A percentile compares a stretch with the other conserved stretches of the same genome.
Conservation (phyloP, 2,329 filamentous ascomycete species). For the Fusarium beomiforme region DNA sequence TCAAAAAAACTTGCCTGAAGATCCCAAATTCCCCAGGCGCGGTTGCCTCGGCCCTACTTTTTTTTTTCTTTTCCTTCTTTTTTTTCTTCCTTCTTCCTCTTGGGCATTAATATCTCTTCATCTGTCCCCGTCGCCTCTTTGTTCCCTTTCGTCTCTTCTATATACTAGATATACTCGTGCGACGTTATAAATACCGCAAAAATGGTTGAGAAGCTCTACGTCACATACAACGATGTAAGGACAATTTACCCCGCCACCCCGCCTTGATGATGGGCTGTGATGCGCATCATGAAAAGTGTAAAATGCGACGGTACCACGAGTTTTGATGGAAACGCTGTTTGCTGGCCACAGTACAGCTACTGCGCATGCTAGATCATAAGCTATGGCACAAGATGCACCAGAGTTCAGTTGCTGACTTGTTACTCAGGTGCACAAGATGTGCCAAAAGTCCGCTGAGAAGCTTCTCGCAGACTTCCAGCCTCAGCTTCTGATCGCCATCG, state of each 20-base stretch:
- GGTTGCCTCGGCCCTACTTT: slow-evolving; percentile 29
- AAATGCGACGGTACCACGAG: slow-evolving; percentile 1
- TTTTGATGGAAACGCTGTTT: background rate
- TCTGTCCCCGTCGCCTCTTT: slow-evolving; percentile 22
- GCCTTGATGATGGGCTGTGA: slow-evolving; percentile 34
- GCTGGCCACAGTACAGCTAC: background rate
- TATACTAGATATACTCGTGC: background rate
- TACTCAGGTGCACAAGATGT: slow-evolving; percentile 91
- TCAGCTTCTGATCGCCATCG: slow-evolving; percentile 98
- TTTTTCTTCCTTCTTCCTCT: slow-evolving; percentile 7
- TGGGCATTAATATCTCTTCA: slow-evolving; percentile 27
- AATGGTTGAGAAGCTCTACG: slow-evolving; percentile 87
- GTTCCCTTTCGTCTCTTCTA: background rate
- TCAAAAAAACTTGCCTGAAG: slow-evolving; percentile 41
- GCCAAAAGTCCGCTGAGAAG: slow-evolving; percentile 81
- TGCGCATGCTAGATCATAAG: background rate
- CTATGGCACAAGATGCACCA: background rate
- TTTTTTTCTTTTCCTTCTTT: slow-evolving; percentile 14
- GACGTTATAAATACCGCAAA: slow-evolving; percentile 50
- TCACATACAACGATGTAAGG: slow-evolving; percentile 90
- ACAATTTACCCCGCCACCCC: slow-evolving; percentile 43
- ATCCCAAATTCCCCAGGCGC: slow-evolving; percentile 25
- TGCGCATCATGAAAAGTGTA: slow-evolving; percentile 27
- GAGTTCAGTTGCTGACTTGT: slow-evolving; percentile 24
- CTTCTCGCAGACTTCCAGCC: slow-evolving; percentile 90